Percentiles rank a stretch among this genome's conserved stretches.
These are phyloP conservation scores for Simplicillium aogashimaense DNA, from an alignment of 2,329 filamentous ascomycete genomes.

Conservation along the genomic window DNA sequence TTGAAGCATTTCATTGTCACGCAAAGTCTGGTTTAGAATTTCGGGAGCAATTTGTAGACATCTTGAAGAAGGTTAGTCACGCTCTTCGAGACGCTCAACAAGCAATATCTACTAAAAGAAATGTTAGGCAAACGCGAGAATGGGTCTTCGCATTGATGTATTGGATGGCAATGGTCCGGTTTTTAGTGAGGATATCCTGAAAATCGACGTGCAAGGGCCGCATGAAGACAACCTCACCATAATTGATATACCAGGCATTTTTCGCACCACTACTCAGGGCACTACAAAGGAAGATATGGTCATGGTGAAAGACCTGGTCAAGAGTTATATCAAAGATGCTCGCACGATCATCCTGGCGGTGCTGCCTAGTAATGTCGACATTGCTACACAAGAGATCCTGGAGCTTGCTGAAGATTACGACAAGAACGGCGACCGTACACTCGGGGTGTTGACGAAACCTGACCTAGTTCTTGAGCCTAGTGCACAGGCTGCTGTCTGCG, in stretches of 20 bases:
- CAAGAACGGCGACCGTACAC: conserved; percentile 26
- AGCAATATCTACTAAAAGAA: no score
- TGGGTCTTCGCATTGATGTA: conserved; percentile 27
- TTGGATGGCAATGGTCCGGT: conserved; percentile 8
- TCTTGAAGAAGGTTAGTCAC: conserved; percentile 28
- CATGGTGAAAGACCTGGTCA: conserved; percentile 35
- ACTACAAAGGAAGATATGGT: conserved; percentile 33
- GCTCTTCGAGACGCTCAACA: no score
- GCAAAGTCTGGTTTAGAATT: conserved; percentile 12
- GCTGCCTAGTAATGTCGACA: conserved; percentile 26
- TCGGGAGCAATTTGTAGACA: conserved; percentile 20
- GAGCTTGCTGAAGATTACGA: conserved; percentile 26
- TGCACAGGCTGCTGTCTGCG: conserved; percentile 25
- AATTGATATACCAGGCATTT: conserved; percentile 46
- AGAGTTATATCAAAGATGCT: conserved; percentile 30
- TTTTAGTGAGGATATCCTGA: conserved; percentile 36
- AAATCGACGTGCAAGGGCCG: conserved; percentile 32
- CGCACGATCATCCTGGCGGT: conserved; percentile 41
- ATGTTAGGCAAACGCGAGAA: conserved; percentile 26
- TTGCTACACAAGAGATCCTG: conserved; percentile 30
- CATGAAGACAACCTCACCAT: conserved; percentile 36
- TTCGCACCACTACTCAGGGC: conserved; percentile 26
- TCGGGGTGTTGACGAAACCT: conserved; percentile 48
- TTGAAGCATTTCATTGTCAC: conserved; percentile 9
- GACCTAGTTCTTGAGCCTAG: conserved; percentile 35